Percentiles rank a stretch among this genome's conserved stretches.
Evolutionary conservation across 345 rosid species (phyloP).

Genomic region (Salix dunnii): DNA sequence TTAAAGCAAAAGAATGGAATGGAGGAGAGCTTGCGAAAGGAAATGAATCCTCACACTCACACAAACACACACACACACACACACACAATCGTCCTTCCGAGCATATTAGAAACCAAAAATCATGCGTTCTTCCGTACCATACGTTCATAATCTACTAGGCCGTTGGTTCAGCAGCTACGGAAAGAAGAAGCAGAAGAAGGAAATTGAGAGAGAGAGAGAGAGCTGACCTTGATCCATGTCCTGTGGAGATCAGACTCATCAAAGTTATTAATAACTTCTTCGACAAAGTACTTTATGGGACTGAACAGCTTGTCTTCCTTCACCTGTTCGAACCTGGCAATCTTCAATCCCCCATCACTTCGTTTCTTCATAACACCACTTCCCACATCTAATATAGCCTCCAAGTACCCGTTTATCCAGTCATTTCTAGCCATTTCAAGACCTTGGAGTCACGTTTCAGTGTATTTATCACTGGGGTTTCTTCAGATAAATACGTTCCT

Average conservation of each 20-base stretch:
- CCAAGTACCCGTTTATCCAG: conserved; percentile 86
- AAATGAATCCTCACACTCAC: too few species aligned
- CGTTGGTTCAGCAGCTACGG: too few species aligned
- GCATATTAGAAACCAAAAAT: too few species aligned
- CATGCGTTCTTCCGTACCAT: too few species aligned
- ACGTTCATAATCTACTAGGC: too few species aligned
- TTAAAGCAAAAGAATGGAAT: too few species aligned
- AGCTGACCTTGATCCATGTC: conserved; percentile 79
- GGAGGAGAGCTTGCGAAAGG: too few species aligned
- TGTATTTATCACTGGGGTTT: neutral
- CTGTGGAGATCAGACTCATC: conserved; percentile 81
- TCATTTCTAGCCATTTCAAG: conserved; percentile 75
- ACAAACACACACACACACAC: too few species aligned
- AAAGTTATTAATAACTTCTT: conserved; percentile 76
- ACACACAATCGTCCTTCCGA: too few species aligned
- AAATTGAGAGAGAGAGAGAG: neutral
- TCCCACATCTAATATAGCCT: conserved; percentile 82
- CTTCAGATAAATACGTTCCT: neutral
- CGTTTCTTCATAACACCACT: conserved; percentile 36
- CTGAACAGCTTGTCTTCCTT: conserved; percentile 56
- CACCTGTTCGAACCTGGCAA: conserved; percentile 40
- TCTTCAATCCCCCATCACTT: conserved; percentile 49
- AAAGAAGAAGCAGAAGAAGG: too few species aligned
- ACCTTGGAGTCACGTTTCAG: neutral
- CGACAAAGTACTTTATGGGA: conserved; percentile 80